A percentile compares a stretch with the other conserved stretches of the same genome.
Conservation (phyloP, 129 eudicot genomes). For the Tagetes patula region DNA sequence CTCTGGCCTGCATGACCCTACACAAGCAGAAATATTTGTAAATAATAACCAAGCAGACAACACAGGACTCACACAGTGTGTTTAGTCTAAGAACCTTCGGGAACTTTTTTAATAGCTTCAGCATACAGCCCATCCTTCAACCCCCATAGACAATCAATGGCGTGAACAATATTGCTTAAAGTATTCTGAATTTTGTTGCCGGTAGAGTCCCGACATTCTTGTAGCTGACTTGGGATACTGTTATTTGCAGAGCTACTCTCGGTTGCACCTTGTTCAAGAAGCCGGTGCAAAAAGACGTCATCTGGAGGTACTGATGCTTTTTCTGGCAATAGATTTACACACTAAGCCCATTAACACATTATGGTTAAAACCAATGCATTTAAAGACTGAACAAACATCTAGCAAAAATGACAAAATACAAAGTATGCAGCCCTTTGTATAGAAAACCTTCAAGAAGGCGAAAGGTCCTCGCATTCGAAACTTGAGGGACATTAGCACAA, state of each 20-base stretch:
- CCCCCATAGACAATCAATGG: slow-evolving; percentile 54
- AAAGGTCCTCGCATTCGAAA: background rate
- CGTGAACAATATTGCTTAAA: slow-evolving; percentile 49
- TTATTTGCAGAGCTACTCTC: slow-evolving; percentile 57
- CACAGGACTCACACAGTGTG: slow-evolving; percentile 6
- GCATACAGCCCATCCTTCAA: slow-evolving; percentile 55
- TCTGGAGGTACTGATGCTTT: slow-evolving; percentile 45
- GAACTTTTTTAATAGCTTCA: slow-evolving; percentile 45
- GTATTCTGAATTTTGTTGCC: slow-evolving; percentile 49
- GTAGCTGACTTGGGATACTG: slow-evolving; percentile 35
- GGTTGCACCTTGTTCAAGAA: slow-evolving; percentile 82
- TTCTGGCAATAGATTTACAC: slow-evolving; percentile 41
- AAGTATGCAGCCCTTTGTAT: background rate
- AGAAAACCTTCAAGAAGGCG: background rate
- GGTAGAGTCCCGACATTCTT: slow-evolving; percentile 42
- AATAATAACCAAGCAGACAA: slow-evolving; percentile 13
- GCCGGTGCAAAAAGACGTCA: slow-evolving; percentile 65
- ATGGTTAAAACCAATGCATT: background rate
- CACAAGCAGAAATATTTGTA: slow-evolving; percentile 23
- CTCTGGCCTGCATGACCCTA: slow-evolving; percentile 53
- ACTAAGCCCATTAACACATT: slow-evolving; percentile 13
- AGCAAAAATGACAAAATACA: slow-evolving; percentile 1
- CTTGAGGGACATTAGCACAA: background rate
- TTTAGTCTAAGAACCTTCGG: slow-evolving; percentile 51
- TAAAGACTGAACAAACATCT: background rate